Percentiles rank a stretch among this genome's conserved stretches.
phyloP scores from a whole-genome alignment of 192 early-diverging fungal species.

The Backusella morwellensis region DNA sequence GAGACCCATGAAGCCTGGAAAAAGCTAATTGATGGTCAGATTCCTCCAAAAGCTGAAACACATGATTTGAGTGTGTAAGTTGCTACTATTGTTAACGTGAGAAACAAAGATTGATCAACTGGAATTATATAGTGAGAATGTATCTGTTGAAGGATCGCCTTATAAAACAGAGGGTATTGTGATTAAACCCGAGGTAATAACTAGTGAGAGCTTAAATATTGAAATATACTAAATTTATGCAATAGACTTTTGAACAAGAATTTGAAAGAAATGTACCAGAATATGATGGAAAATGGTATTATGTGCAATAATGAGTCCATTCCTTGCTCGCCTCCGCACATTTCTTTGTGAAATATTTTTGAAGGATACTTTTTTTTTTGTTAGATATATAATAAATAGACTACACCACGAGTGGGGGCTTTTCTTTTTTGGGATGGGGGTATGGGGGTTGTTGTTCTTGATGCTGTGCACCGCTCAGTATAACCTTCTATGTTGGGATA shows the following conservation, averaged over 20 bases:
- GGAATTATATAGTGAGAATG: slow-evolving; percentile 20
- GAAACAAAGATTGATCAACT: neutral
- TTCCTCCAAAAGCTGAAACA: neutral
- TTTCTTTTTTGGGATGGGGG: no score
- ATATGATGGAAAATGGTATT: slow-evolving; percentile 13
- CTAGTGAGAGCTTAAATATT: no score
- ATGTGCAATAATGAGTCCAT: neutral
- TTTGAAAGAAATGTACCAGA: neutral
- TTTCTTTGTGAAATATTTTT: neutral
- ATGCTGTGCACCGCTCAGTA: no score
- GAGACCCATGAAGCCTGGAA: slow-evolving; percentile 96
- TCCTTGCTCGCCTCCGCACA: neutral
- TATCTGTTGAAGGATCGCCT: slow-evolving; percentile 11
- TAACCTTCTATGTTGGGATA: no score
- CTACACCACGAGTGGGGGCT: no score
- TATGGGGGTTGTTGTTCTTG: no score
- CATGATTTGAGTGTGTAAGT: slow-evolving; percentile 11
- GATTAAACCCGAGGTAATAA: neutral
- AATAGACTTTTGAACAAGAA: neutral
- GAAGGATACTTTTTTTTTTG: neutral
- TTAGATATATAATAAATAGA: no score
- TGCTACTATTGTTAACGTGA: neutral
- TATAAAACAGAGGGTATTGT: slow-evolving; percentile 3
- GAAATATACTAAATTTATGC: neutral
- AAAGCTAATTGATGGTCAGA: slow-evolving; percentile 57